These are phyloP conservation scores for Colletotrichum noveboracense DNA, from an alignment of 2,329 filamentous ascomycete genomes.

Conservation along the genomic window DNA sequence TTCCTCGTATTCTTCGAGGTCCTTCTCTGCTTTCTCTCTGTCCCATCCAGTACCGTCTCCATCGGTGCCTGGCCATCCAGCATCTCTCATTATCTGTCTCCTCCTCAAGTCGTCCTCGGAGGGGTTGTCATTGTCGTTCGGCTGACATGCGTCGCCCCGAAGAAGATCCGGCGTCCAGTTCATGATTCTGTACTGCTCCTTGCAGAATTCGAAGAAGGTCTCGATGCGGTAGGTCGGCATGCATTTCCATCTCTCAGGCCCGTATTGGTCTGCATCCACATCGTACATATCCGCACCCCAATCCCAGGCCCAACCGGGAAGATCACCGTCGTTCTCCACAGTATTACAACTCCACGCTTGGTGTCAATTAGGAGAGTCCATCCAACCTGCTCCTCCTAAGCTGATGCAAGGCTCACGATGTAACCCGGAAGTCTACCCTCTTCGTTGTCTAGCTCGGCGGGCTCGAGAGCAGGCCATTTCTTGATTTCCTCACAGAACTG, in stretches of 20 bases:
- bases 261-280: neutral
- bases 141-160: neutral
- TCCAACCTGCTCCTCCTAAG: neutral
- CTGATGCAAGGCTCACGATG: neutral
- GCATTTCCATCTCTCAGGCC: neutral
- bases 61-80: neutral
- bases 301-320: accelerated
- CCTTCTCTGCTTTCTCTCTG: neutral
- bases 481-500: neutral
- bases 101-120: neutral
- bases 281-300: neutral
- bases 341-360: neutral
- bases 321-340: neutral
- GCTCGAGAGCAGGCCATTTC: neutral
- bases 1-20: neutral
- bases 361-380: neutral
- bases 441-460: neutral
- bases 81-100: neutral
- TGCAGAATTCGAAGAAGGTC: neutral
- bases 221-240: neutral
- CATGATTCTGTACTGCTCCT: neutral
- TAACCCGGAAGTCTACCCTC: neutral
- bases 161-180: neutral
- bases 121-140: neutral
- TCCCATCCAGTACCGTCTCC: neutral